A percentile compares a stretch with the other conserved stretches of the same genome.
Evolutionary conservation across 768 basidiomycete species (phyloP).

Genomic region (Boletus coccyginus): DNA sequence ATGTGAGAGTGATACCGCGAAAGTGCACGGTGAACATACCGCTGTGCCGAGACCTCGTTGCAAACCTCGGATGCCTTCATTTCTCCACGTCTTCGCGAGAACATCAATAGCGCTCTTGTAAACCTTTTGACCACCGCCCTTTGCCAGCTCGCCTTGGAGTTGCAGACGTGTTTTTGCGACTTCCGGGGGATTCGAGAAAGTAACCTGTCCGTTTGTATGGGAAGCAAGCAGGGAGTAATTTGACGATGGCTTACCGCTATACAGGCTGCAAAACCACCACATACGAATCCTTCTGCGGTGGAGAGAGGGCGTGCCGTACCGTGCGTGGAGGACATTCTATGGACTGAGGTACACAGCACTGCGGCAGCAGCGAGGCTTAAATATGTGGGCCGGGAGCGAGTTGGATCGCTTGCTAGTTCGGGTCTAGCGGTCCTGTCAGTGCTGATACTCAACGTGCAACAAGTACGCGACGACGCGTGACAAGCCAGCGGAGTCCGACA

Average conservation of each 20-base stretch:
- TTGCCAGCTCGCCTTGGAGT: conserved; percentile 92
- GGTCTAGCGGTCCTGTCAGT: background rate
- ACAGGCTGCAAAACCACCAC: conserved; percentile 89
- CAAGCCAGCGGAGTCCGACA: background rate
- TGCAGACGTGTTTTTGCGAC: conserved; percentile 91
- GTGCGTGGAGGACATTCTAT: conserved; percentile 20
- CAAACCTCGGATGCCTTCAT: conserved; percentile 88
- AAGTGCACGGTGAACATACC: conserved; percentile 42
- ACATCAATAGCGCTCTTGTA: conserved; percentile 92
- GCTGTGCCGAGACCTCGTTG: conserved; percentile 92
- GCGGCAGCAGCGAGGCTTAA: conserved; percentile 1
- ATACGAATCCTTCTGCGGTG: conserved; percentile 78
- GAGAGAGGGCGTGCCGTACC: conserved; percentile 41
- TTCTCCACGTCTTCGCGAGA: conserved; percentile 78
- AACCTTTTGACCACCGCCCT: conserved; percentile 64
- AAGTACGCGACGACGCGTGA: no score
- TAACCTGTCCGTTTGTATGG: conserved; percentile 50
- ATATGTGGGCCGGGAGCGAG: background rate
- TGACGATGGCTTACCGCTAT: conserved; percentile 59
- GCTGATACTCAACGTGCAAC: background rate
- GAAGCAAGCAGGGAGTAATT: conserved; percentile 2
- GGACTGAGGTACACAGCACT: background rate
- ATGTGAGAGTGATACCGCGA: conserved; percentile 5
- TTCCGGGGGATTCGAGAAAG: conserved; percentile 75
- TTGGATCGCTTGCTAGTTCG: background rate